Evolutionary conservation across 805 yeast genomes (phyloP).

Genomic region (Sugiyamaella marilandica): DNA sequence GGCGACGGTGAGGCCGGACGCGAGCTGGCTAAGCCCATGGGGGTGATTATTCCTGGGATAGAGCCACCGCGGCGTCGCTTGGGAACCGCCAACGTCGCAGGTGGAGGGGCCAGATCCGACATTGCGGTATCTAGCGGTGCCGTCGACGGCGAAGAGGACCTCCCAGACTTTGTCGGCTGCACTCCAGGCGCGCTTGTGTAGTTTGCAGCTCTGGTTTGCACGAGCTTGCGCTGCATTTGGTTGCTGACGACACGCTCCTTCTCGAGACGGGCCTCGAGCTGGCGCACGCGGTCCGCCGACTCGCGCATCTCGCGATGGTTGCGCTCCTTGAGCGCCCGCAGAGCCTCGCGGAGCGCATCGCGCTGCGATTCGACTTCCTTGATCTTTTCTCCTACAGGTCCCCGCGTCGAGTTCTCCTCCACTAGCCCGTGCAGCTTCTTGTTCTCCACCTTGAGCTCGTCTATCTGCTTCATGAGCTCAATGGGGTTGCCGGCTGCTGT

Average conservation of each 20-base stretch:
- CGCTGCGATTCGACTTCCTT: constrained; percentile 34
- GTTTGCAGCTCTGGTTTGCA: constrained; percentile 16
- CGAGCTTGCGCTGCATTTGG: constrained; percentile 26
- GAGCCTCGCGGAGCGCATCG: constrained; percentile 36
- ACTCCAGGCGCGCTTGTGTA: constrained; percentile 2
- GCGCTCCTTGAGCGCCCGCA: constrained; percentile 37
- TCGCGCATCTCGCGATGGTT: constrained; percentile 35
- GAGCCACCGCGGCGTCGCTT: constrained; percentile 15
- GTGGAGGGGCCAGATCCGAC: background rate
- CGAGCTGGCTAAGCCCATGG: constrained; percentile 4
- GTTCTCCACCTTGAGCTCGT: constrained; percentile 32
- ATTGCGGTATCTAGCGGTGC: background rate
- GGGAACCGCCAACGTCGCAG: constrained; percentile 5
- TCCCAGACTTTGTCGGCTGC: background rate
- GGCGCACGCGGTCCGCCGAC: constrained; percentile 26
- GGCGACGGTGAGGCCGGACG: constrained; percentile 22
- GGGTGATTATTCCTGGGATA: constrained; percentile 18
- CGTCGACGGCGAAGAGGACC: constrained; percentile 3
- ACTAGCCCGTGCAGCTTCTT: constrained; percentile 27
- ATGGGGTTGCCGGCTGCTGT: constrained; percentile 27
- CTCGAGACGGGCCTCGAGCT: constrained; percentile 27
- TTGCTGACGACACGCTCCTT: constrained; percentile 21
- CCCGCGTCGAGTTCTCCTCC: constrained; percentile 29
- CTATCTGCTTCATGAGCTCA: constrained; percentile 30
- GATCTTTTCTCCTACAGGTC: constrained; percentile 34